Conservation (phyloP, 2,329 filamentous ascomycete genomes). For the Aspergillus chevalieri region DNA sequence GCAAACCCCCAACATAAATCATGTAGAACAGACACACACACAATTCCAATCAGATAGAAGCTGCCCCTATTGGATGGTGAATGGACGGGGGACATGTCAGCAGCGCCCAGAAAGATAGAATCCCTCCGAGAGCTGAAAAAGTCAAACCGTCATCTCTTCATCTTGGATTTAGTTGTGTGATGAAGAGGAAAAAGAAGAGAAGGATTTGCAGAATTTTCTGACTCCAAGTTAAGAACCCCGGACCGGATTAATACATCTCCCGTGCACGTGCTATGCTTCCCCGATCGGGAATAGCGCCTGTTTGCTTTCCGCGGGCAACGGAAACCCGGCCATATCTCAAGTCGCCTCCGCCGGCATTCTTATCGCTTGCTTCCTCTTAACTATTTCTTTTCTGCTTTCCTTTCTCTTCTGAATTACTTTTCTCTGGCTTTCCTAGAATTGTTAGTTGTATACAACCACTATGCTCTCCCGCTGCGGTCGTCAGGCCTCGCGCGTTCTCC, state of each 20-base stretch:
- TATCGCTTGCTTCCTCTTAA: conserved; percentile 8
- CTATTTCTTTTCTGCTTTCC: conserved; percentile 3
- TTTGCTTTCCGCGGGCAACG: conserved; percentile 36
- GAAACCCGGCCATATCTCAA: conserved; percentile 11
- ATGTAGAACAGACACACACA: not conserved
- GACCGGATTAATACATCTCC: not conserved
- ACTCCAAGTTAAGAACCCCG: conserved; percentile 7
- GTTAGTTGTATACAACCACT: conserved; percentile 10
- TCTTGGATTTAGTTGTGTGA: conserved; percentile 40
- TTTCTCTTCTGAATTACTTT: not conserved
- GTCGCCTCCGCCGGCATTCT: conserved; percentile 13
- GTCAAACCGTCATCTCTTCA: conserved; percentile 31
- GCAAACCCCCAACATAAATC: too few relatives aligned
- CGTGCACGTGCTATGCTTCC: conserved; percentile 17
- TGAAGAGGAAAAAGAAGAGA: conserved; percentile 18
- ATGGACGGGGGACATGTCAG: conserved; percentile 32
- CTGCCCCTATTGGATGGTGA: conserved; percentile 32
- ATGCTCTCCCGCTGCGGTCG: conserved; percentile 33
- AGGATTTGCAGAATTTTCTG: conserved; percentile 1
- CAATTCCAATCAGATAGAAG: conserved; percentile 29
- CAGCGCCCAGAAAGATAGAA: conserved; percentile 27
- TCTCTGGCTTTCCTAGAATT: too few relatives aligned
- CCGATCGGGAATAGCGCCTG: conserved; percentile 15
- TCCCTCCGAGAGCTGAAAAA: conserved; percentile 30
- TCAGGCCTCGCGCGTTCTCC: conserved; percentile 26